A percentile compares a stretch with the other conserved stretches of the same genome.
phyloP scores from a whole-genome alignment of 257 asterid genomes.

The Ilex aquifolium region DNA sequence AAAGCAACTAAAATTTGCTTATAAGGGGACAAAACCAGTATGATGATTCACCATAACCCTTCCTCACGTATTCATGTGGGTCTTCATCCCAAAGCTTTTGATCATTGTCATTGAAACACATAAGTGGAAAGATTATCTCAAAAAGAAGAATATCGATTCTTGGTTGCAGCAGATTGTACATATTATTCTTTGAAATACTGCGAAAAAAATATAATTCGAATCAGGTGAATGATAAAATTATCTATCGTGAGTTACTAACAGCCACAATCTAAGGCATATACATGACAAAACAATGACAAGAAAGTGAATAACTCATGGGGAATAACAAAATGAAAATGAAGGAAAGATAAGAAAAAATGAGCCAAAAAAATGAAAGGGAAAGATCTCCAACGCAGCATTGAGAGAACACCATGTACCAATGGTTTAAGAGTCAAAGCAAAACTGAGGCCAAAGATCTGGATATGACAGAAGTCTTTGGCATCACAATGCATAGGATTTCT shows the following conservation, averaged over 20 bases:
- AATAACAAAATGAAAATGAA: not conserved
- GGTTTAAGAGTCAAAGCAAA: too few relatives aligned
- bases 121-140: conserved; percentile 89
- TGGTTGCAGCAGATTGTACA: conserved; percentile 88
- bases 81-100: conserved; percentile 98
- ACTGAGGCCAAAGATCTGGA: too few relatives aligned
- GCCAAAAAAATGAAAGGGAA: too few relatives aligned
- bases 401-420: too few relatives aligned
- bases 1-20: not conserved
- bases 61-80: conserved; percentile 97
- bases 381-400: not conserved
- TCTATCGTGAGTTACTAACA: too few relatives aligned
- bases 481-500: too few relatives aligned
- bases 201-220: conserved; percentile 22
- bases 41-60: conserved; percentile 81
- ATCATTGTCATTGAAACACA: conserved; percentile 96
- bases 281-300: not conserved
- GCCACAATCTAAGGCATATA: too few relatives aligned
- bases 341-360: not conserved
- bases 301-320: not conserved
- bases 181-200: conserved; percentile 81
- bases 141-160: conserved; percentile 78
- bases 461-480: too few relatives aligned
- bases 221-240: conserved; percentile 11
- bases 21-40: conserved; percentile 1